Percentiles rank a stretch among this genome's conserved stretches.
Evolutionary conservation across 371 early-diverging fungal species (phyloP).

Genomic region (Thermomucor indicae-seudaticae): DNA sequence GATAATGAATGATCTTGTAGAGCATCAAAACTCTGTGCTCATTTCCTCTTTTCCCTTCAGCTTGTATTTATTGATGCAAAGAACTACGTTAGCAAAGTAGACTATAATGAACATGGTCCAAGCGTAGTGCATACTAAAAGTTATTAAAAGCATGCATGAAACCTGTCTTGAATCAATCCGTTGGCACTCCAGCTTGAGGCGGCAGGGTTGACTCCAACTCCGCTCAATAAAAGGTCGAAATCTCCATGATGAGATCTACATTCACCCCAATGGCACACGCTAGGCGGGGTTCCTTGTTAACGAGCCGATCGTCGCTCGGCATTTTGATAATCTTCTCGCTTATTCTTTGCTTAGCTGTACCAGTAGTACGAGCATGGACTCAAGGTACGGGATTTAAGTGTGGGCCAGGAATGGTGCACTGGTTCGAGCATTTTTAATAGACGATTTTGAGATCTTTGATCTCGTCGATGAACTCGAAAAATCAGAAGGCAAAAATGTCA

Average conservation of each 20-base stretch:
- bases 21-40: not conserved
- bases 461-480: constrained; percentile 74
- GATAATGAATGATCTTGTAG: not conserved
- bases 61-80: constrained; percentile 66
- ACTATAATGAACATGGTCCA: constrained; percentile 80
- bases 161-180: not conserved
- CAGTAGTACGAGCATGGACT: constrained; percentile 5
- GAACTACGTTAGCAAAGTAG: constrained; percentile 75
- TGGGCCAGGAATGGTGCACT: not conserved
- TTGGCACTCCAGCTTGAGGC: too few species aligned
- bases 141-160: constrained; percentile 17
- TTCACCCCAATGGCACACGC: too few species aligned
- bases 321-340: constrained; percentile 1
- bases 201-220: too few species aligned
- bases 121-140: constrained; percentile 63
- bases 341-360: constrained; percentile 1
- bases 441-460: constrained; percentile 83
- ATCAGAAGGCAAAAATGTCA: constrained; percentile 58
- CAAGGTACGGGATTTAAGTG: constrained; percentile 1
- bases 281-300: too few species aligned
- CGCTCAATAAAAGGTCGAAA: too few species aligned
- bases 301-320: constrained; percentile 6
- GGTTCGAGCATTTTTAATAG: not conserved
- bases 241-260: too few species aligned
- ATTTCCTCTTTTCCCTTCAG: constrained; percentile 31